Base-by-base conservation (phyloP, 2,329 filamentous ascomycete genomes). In the Diaporthe amygdali region DNA sequence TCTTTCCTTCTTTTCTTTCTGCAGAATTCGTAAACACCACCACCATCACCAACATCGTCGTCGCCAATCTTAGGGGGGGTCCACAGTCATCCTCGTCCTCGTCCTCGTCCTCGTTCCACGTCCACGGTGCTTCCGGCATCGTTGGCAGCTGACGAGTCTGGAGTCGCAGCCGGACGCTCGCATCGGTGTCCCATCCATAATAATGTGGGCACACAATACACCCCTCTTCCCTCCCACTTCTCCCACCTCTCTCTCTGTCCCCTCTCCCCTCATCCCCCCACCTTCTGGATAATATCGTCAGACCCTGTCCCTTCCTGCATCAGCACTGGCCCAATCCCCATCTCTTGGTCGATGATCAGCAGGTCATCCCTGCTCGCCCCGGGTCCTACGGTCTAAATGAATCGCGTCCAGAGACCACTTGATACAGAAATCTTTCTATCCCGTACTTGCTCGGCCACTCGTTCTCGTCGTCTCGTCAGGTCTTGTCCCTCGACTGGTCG, bases 251-350 rank as follows among this genome's bases (percentile, higher is more conserved):
- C 64, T 34, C 41, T 20, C 47, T 39, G 25, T 17, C 54, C 71
- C 61, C 39, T n/a, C 22, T 27, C 64, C 41, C 41, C 27, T 56
- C 49, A 34, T 17, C 54, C 71, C 61, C 39, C 30, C 56, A 20
- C 47, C 25, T 30, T 17, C 66, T 32, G 34, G 32, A 22, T 32
- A 54, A 71, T 69, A 46, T 66, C 66, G 64, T 61, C 64, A 69
- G 69, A 71, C 64, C 71, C 56, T 54, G 51, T 68, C 64, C 63
- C 69, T 71, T 69, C 30, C 63, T 67, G 55, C 71, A 72, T 54
- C 17, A 69, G 49, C 32, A 52, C 56, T 39, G 68, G 61, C 30
- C 52, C 39, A 47, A 68, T 68, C 66, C 66, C 52, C 49, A 17
- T 55, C 37, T 46, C 20, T 37, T 34, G 14, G 30, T 30, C 51